Evolutionary conservation across 495 filamentous ascomycete species (phyloP).

Genomic region (Pseudomonodictys pantanalensis): DNA sequence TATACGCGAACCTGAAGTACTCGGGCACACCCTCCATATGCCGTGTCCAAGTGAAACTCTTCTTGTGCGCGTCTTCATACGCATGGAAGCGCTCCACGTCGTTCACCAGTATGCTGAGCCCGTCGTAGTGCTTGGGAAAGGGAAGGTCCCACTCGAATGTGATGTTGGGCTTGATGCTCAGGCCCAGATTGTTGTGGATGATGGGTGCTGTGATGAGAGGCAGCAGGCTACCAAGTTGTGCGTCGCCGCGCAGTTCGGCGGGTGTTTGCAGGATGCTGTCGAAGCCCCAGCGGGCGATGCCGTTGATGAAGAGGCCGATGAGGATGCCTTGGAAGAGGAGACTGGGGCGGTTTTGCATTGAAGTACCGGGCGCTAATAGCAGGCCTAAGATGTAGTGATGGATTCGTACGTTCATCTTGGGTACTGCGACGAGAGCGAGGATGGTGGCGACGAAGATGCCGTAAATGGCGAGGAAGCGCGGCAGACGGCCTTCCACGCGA

Average conservation of each 20-base stretch:
- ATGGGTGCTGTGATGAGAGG: constrained; percentile 58
- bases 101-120: constrained; percentile 85
- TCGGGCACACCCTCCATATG: constrained; percentile 46
- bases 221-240: constrained; percentile 64
- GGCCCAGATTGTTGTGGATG: constrained; percentile 31
- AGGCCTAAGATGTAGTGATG: constrained; percentile 93
- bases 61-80: constrained; percentile 36
- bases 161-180: constrained; percentile 45
- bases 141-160: constrained; percentile 54
- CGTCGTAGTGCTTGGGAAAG: constrained; percentile 57
- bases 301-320: constrained; percentile 87
- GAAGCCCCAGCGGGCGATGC: constrained; percentile 90
- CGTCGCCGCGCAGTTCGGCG: constrained; percentile 64
- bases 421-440: constrained; percentile 61
- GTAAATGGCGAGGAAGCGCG: constrained; percentile 57
- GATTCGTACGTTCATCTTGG: constrained; percentile 81
- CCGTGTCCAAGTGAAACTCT: constrained; percentile 32
- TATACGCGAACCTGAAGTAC: constrained; percentile 84
- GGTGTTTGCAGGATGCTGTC: constrained; percentile 86
- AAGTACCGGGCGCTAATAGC: constrained; percentile 76
- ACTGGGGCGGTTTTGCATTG: constrained; percentile 74
- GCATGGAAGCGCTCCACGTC: constrained; percentile 76
- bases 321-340: constrained; percentile 85
- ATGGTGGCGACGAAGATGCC: constrained; percentile 46
- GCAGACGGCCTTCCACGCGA: constrained; percentile 45